Conservation (phyloP, 495 filamentous ascomycete species). For the Xylaria grammica region DNA sequence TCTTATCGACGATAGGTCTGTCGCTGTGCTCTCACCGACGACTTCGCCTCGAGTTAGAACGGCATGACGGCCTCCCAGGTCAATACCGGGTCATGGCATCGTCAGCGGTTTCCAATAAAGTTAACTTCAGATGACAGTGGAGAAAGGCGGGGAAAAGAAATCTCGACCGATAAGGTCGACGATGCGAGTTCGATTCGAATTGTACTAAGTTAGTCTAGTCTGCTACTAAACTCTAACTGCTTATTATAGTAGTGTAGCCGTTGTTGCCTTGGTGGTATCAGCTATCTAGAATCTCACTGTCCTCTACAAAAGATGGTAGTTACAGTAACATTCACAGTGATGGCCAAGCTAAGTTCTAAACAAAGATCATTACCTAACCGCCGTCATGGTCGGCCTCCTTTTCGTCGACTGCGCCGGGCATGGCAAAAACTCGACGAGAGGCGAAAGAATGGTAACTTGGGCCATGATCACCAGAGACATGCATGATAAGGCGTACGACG, state of each 20-base stretch:
- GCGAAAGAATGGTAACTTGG: background rate
- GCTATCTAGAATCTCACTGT: too few relatives aligned
- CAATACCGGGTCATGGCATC: conserved; percentile 7
- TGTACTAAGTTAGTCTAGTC: conserved; percentile 11
- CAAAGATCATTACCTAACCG: background rate
- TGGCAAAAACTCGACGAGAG: background rate
- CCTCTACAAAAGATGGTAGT: too few relatives aligned
- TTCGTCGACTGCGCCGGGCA: too few relatives aligned
- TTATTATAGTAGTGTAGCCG: too few relatives aligned
- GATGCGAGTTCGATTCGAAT: conserved; percentile 23
- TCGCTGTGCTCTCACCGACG: background rate
- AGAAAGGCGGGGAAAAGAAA: background rate
- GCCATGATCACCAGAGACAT: background rate
- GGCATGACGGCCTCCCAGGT: conserved; percentile 5
- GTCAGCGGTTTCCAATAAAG: background rate
- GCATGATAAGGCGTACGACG: background rate
- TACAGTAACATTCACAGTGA: background rate
- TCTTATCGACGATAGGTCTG: background rate
- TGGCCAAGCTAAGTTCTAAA: background rate
- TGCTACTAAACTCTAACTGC: conserved; percentile 7
- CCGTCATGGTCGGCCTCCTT: too few relatives aligned
- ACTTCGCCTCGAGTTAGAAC: background rate
- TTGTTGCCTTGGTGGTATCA: too few relatives aligned
- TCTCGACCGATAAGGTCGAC: conserved; percentile 15
- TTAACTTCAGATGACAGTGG: conserved; percentile 11